These are phyloP conservation scores for Cytospora chrysosperma DNA, from an alignment of 2,329 filamentous ascomycete species.

Conservation along the genomic window DNA sequence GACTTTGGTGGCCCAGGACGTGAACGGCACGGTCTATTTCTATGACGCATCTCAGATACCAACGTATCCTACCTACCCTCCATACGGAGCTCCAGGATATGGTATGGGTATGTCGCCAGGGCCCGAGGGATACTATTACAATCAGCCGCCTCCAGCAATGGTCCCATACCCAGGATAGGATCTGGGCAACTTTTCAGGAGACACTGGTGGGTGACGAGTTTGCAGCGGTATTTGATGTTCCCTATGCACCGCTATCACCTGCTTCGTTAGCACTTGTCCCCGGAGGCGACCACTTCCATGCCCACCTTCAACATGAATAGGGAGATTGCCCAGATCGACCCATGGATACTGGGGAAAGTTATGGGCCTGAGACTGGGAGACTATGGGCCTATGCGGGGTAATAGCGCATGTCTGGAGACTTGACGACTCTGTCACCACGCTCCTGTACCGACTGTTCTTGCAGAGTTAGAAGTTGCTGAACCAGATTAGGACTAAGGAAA, in stretches of 20 bases:
- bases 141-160: constrained; percentile 54
- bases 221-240: background rate
- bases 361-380: background rate
- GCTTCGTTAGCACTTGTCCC: background rate
- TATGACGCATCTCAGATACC: constrained; percentile 76
- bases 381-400: background rate
- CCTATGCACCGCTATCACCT: background rate
- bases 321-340: too few relatives aligned
- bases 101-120: constrained; percentile 65
- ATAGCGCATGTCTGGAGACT: background rate
- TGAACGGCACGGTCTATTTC: constrained; percentile 95
- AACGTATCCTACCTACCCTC: constrained; percentile 48
- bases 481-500: background rate
- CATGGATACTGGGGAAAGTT: too few relatives aligned
- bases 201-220: background rate
- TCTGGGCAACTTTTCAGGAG: constrained; percentile 29
- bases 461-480: background rate
- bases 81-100: constrained; percentile 43
- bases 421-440: background rate
- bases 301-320: background rate
- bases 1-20: constrained; percentile 74
- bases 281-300: background rate
- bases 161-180: constrained; percentile 62
- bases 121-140: constrained; percentile 70
- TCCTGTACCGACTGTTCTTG: background rate